Base-by-base conservation (phyloP, 352 stramenopile genomes). In the Phytophthora pisi region DNA sequence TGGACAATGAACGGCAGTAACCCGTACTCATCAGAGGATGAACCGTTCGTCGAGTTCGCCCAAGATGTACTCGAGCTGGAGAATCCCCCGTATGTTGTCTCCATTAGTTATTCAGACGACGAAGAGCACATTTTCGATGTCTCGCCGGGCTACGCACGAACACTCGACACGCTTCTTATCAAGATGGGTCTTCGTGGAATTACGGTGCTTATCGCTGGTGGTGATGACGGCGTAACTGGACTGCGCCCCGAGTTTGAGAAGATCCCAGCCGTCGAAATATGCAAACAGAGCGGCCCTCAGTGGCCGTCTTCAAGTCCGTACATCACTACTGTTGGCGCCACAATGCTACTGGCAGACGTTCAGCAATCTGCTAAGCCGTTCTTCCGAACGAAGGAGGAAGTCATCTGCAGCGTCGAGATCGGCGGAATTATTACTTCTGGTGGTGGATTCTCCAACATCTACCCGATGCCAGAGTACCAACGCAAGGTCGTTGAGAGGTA, bases 81-180 rank as follows among this genome's bases (percentile, higher is more conserved):
- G 10, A 68, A 66, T 0, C 86, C 92, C 7, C 90, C 91, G 13
- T 77, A 88, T 42, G 89, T 98, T 3, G 75, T 97, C 3, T 97
- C 90, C 1, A 96, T 97, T 55, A 95, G 79, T 51, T 97, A 97
- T 61, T 96, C 93, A 8, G 90, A 97, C 64, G 86, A 97, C 43
- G 90, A 97, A 76, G 90, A 97, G 43, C 80, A 93, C 52, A 93
- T 96, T 58, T 96, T 93, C 61, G 75, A 94, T 8, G 69, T 86
- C 20, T 89, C 80, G 2, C 56, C 79, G 3, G 79, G 81, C 9
- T 96, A 96, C 56, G 88, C 96, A 50, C 81, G 78, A 11, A 75
- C 65, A 0, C 88, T 98, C 47, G 92, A 98, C 58, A 80, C 79
- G 1, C 75, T 97, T 51, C 71, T 97, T 6, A 93, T 96, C 55